Base-by-base conservation (phyloP, 1,284 basidiomycete genomes). In the Sporisorium exsertum region DNA sequence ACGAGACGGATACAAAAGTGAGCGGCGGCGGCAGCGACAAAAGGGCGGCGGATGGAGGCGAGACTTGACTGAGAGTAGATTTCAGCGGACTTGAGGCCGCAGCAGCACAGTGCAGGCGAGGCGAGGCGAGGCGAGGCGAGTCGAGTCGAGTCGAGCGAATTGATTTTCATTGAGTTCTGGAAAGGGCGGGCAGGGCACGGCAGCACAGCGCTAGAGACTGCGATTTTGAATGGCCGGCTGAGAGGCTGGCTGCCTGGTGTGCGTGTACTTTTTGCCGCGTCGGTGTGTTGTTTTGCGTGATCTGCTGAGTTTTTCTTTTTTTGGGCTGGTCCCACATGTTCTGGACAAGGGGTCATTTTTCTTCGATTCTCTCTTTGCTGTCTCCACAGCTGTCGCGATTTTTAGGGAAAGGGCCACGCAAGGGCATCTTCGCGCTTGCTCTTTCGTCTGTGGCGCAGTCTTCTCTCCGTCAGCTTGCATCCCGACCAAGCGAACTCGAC, bases 331-430 rank as follows among this genome's bases (percentile, higher is more conserved):
- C 8, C 18, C 45, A 15, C 46, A 49, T 29, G 47, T 49, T 49
- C 47, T 49, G 32, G 47, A 49, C 47, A 49, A 49, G 47, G 27
- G 47, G 22, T 22, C 9, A 46, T 24, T 46, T 46, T 46, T 22
- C 24, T 13, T 49, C 37, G 37, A 40, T 40, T 40, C 32, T 49
- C n/a, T n/a, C n/a, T n/a, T n/a, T n/a, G n/a, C n/a, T n/a, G n/a
- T n/a, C n/a, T n/a, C n/a, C n/a, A n/a, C n/a, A n/a, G n/a, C n/a
- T n/a, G n/a, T n/a, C n/a, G n/a, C 37, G 37, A 40, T 40, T 40
- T 49, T 49, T 10, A n/a, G 3, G 9, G 8, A 43, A 15, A 49
- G 46, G 46, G 24, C 46, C 46, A 47, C 46, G 24, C 46, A 47
- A 47, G 15, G 8, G 45, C 45, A 46, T 13, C 47, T 49, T 24